Base-by-base conservation (phyloP, 345 rosid species). In the Arabis hirsuta region DNA sequence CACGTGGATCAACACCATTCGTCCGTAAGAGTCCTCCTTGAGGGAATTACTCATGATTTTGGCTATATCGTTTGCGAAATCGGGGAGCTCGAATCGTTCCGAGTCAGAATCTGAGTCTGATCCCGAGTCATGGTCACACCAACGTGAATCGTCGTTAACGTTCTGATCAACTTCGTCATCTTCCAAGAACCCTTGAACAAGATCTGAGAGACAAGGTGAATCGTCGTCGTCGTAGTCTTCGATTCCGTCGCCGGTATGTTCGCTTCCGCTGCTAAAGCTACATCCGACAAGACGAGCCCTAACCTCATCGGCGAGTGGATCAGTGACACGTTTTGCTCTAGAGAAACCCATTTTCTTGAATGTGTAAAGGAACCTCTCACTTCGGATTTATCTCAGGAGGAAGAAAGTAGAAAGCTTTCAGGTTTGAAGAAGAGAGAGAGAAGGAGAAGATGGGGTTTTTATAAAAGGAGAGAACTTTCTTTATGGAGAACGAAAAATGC, bases 231-330 rank as follows among this genome's bases (percentile, higher is more conserved):
- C 78, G 29, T 76, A 79, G 24, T 44, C 81, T 14, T 57, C 73
- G n/a, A 65, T 24, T 19, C 73, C 82, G 46, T 76, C 82, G 14
- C 73, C 85, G 34, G 93, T 88, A 36, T 89, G 91, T 5, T 94
- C 95, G 72, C 97, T 89, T 12, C 95, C 96, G 74, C 96, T 88
- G 79, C 92, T 94, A 50, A 32, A 77, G 44, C 81, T 79, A 16
- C 31, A 62, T 19, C 84, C 82, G 63, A 85, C 67, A 73, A 94
- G 84, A 63, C 85, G 87, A 51, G 92, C 92, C 72, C 62, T 86
- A 44, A 83, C 96, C 53, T 81, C 75, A 14, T 84, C 90, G 11
- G 78, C 81, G 19, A 91, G 88, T 32, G 88, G 88, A 60, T 77
- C 85, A 6, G 92, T 80, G 46, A 84, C 83, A 62, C 91, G 84